These are phyloP conservation scores for Aureobasidium sp. DNA, from an alignment of 2,329 filamentous ascomycete genomes.

Conservation along the genomic window DNA sequence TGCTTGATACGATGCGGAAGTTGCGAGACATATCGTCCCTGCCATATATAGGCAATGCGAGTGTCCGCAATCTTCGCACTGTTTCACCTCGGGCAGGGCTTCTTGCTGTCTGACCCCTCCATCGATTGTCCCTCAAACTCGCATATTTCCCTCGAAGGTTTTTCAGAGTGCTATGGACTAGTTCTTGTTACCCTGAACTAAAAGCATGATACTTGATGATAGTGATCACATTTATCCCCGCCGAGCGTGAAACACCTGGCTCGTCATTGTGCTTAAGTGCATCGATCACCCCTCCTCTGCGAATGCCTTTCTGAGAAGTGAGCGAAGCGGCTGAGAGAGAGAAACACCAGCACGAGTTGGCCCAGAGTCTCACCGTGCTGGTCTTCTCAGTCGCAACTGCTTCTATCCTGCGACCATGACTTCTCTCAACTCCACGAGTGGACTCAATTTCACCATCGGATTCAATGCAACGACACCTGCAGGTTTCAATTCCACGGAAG, in stretches of 20 bases:
- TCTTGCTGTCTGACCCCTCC: neutral
- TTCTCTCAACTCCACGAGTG: neutral
- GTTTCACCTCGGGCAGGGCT: neutral
- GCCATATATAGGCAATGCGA: neutral
- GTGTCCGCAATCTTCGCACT: neutral
- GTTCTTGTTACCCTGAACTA: neutral
- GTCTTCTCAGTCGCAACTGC: neutral
- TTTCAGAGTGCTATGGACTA: neutral
- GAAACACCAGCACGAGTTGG: neutral
- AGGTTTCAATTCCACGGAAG: neutral
- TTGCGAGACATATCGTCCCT: neutral
- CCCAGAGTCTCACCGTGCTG: neutral
- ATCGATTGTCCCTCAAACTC: constrained; percentile 3
- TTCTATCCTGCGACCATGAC: neutral
- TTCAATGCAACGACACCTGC: neutral
- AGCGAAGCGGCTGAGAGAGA: neutral
- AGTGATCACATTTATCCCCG: neutral
- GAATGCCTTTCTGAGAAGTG: neutral
- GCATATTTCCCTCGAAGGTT: neutral
- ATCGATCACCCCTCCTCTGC: neutral
- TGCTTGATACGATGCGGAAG: neutral
- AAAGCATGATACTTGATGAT: neutral
- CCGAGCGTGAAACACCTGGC: neutral
- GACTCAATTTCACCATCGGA: neutral
- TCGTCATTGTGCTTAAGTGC: neutral